Base-by-base conservation (phyloP, 768 basidiomycete species). In the Podaxis mareebaensis region DNA sequence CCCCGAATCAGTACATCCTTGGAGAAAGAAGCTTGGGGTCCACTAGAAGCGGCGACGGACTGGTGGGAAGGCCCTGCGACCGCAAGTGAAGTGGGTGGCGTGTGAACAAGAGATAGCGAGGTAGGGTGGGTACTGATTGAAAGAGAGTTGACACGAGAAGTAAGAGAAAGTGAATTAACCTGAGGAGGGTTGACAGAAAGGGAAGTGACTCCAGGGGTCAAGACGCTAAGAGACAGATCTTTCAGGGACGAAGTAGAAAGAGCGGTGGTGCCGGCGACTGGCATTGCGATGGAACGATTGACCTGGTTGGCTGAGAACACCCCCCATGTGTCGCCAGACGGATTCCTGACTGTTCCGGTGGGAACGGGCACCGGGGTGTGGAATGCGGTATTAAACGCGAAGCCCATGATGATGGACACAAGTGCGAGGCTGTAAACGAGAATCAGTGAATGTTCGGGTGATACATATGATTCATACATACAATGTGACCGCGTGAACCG, bases 371-470 rank as follows among this genome's bases (percentile, higher is more conserved):
- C 67, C 6, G 75, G 67, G 3, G 76, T 67, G 20, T 77, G 79
- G 72, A 85, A 79, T 5, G 78, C 70, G 8, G 81, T 79, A 65
- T 85, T 86, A 70, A 84, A 78, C 11, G 86, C 76, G 48, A 84
- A 85, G 38, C 73, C 88, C 79, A 90, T 76, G n/a, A 91, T 79
- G 42, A 92, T 77, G 42, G 89, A 89, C 66, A 92, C 75, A 53
- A 92, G 72, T 0, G 89, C 87, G 64, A 92, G 81, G 53, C 90
- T 92, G 55, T 6, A 30, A n/a, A 63, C 44, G 36, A n/a, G 36
- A 65, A 28, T 55, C 46, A 66, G 58, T 67, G 52, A 64, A 48
- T 42, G 60, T 38, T 49, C 64, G 53, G 58, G 46, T 56, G 44
- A 40, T 65, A 33, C 68, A 62, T 61, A 70, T 8, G 46, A 15